These are phyloP conservation scores for Samsoniella hepiali DNA, from an alignment of 2,329 filamentous ascomycete species.

Conservation along the genomic window DNA sequence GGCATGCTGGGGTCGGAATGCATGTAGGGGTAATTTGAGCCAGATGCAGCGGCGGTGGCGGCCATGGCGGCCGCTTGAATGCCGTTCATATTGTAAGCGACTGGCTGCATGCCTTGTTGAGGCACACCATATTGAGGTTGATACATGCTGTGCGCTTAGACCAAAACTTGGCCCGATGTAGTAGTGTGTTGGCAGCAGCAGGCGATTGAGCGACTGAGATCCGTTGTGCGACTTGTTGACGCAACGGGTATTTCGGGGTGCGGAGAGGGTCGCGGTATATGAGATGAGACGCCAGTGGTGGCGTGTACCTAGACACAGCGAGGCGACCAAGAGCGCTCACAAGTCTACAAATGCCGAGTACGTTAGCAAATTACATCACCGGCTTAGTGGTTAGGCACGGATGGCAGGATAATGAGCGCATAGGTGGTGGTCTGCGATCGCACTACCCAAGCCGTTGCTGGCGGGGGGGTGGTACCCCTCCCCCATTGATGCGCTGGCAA, in stretches of 20 bases:
- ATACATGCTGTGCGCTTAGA: conserved; percentile 57
- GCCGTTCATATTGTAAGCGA: conserved; percentile 69
- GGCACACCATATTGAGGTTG: conserved; percentile 72
- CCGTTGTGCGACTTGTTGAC: conserved; percentile 9
- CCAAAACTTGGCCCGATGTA: conserved; percentile 23
- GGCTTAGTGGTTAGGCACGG: conserved; percentile 5
- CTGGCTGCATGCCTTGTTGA: conserved; percentile 65
- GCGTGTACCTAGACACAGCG: background rate
- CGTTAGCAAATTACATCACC: conserved; percentile 16
- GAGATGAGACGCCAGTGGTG: conserved; percentile 12
- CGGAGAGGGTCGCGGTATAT: conserved; percentile 16
- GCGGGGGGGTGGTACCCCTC: conserved; percentile 15
- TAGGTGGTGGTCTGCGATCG: conserved; percentile 1
- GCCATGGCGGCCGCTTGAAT: conserved; percentile 92
- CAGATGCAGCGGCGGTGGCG: conserved; percentile 84
- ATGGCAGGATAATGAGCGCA: background rate
- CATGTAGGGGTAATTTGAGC: conserved; percentile 72
- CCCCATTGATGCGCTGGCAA: conserved; percentile 19
- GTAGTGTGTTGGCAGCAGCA: conserved; percentile 24
- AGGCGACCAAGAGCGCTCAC: background rate
- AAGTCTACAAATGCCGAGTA: conserved; percentile 9
- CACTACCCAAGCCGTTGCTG: conserved; percentile 1
- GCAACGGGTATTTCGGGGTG: conserved; percentile 18
- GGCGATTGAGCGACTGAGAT: background rate
- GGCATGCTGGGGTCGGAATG: conserved; percentile 64